Evolutionary conservation across 2,329 filamentous ascomycete species (phyloP).

Genomic region (Diplodia seriata): DNA sequence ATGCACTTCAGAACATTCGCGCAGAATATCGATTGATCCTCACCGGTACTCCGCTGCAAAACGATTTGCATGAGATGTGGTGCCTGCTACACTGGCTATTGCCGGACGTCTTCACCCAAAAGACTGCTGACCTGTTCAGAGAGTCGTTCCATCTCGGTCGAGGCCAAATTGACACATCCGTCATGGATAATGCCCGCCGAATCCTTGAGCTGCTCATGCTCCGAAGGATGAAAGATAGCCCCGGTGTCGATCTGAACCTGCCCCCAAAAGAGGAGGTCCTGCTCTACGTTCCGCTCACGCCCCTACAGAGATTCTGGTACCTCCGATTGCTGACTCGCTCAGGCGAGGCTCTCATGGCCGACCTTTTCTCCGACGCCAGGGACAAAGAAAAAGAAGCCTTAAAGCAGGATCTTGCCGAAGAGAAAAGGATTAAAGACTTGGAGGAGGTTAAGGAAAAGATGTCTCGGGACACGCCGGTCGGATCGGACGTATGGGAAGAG

Average conservation of each 20-base stretch:
- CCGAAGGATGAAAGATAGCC: slow-evolving; percentile 63
- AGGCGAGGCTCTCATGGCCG: slow-evolving; percentile 59
- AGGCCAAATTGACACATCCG: slow-evolving; percentile 60
- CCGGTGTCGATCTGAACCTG: slow-evolving; percentile 61
- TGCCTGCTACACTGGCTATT: slow-evolving; percentile 64
- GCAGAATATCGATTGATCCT: slow-evolving; percentile 59
- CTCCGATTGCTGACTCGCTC: slow-evolving; percentile 62
- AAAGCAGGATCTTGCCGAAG: slow-evolving; percentile 47
- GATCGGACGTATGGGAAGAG: slow-evolving; percentile 62
- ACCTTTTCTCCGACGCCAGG: slow-evolving; percentile 59
- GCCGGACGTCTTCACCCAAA: slow-evolving; percentile 62
- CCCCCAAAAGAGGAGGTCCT: slow-evolving; percentile 65
- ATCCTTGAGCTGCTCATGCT: slow-evolving; percentile 66
- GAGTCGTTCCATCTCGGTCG: slow-evolving; percentile 63
- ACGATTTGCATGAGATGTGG: slow-evolving; percentile 65
- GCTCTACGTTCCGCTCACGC: slow-evolving; percentile 64
- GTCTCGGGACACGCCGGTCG: neutral
- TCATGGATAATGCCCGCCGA: slow-evolving; percentile 60
- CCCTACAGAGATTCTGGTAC: slow-evolving; percentile 66
- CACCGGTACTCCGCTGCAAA: slow-evolving; percentile 65
- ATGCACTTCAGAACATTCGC: slow-evolving; percentile 52
- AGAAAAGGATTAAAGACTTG: slow-evolving; percentile 44
- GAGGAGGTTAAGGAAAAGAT: slow-evolving; percentile 39
- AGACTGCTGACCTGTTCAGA: slow-evolving; percentile 60
- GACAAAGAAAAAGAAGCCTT: slow-evolving; percentile 53